A percentile compares a stretch with the other conserved stretches of the same genome.
Conservation (phyloP, 116 monocot genomes). For the Iris pallida region DNA sequence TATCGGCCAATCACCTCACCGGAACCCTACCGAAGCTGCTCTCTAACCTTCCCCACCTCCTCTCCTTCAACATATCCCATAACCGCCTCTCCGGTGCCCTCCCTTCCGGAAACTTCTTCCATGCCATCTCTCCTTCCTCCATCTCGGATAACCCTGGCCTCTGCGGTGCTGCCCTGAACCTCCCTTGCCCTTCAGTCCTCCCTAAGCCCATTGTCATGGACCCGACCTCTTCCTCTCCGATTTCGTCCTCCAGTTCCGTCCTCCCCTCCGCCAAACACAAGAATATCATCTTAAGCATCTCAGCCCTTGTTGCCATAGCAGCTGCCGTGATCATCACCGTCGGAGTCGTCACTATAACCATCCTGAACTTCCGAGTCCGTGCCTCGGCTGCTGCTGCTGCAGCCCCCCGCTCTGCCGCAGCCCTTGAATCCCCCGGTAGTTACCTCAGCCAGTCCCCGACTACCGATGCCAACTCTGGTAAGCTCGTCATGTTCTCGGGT, state of each 20-base stretch:
- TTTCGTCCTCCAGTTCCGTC: neutral
- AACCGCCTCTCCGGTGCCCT: conserved; percentile 40
- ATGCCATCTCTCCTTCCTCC: conserved; percentile 42
- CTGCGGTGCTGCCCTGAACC: conserved; percentile 48
- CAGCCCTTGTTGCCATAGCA: conserved; percentile 45
- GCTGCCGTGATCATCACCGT: conserved; percentile 46
- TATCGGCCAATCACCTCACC: conserved; percentile 41
- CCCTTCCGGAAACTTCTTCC: conserved; percentile 51
- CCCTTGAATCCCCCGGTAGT: conserved; percentile 14
- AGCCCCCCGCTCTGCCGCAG: conserved; percentile 13
- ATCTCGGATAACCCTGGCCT: conserved; percentile 41
- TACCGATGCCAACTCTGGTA: conserved; percentile 39
- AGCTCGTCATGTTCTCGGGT: conserved; percentile 47
- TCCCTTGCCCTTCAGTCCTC: conserved; percentile 42
- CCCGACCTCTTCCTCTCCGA: conserved; percentile 33
- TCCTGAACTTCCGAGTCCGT: conserved; percentile 42
- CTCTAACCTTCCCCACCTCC: conserved; percentile 40
- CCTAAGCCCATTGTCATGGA: conserved; percentile 69
- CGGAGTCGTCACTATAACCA: conserved; percentile 42
- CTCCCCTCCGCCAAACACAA: conserved; percentile 26
- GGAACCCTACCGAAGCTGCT: conserved; percentile 47
- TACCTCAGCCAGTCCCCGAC: conserved; percentile 35
- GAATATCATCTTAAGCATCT: conserved; percentile 54
- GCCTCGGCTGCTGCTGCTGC: conserved; percentile 17
- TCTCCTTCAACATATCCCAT: conserved; percentile 55